Evolutionary conservation across 2,329 filamentous ascomycete species (phyloP), one percentile per base, ranked within the genome.

Genomic region (Diaporthe amygdali): DNA sequence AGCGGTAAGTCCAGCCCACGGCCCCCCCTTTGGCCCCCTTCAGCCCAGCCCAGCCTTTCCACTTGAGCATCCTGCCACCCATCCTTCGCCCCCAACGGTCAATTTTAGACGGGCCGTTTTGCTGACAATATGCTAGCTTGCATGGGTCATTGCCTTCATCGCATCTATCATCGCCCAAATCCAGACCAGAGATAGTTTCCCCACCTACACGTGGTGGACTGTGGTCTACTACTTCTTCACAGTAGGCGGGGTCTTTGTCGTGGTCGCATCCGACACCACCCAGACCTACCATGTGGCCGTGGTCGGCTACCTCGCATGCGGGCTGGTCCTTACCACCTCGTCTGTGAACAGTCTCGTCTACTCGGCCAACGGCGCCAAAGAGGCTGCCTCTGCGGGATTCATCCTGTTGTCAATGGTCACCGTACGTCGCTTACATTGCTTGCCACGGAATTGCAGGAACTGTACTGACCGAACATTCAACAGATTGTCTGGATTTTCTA

Each of bases 401-500:
- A 97, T 99, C 73, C 87, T 99, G 66, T 86, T 98, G 56, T 96
- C 95, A 71, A 98, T 98, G 90, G 91, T 98, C 69, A 90, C 93
- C 76, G 95, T 98, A 89, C 78, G 94, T 86, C 34, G 15, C 34
- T 68, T 17, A 49, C 25, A 17, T 20, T 52, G 27, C 20, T 5
- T 41, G 32, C 25, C 2, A n/a, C 9, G 1, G n/a, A 8, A 5
- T 9, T 14, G 10, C 20, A n/a, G 52, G 27, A 41, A 52, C 39
- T 6, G 34, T 59, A 39, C 70, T 73, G 34, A 73, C 47, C 55
- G 9, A 17, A 8, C 32, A 32, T 17, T 25, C 46, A 25, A n/a
- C 76, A 98, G 95, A 94, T 97, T 77, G 90, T 98, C 72, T 99
- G 96, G 96, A 97, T 98, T 76, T 97, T 98, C 84, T 98, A 98